Base-by-base conservation (phyloP, 306 rosid species). In the Rubus parviflorus region DNA sequence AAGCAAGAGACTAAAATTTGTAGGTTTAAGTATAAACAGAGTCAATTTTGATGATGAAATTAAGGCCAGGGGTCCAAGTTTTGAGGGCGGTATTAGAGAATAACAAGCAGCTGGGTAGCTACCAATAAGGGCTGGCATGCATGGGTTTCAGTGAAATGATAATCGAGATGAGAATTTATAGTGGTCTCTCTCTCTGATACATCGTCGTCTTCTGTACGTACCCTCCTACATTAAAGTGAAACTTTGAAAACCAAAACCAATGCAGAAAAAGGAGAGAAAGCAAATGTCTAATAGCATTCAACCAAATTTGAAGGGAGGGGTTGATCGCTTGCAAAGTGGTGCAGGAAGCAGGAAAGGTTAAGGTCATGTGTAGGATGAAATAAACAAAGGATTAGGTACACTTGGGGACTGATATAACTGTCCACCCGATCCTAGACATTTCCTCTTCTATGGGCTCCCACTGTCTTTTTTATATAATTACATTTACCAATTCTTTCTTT, bases 361-460 rank as follows among this genome's bases (percentile, higher is more conserved):
- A 35, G 73, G 81, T 81, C 89, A 91, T 89, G 93, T 84, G 97
- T n/a, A 7, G 0, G 49, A 40, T 19, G 23, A 40, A 73, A 77
- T 81, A 83, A 82, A 89, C 75, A 83, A 81, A 78, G 68, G 64
- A 87, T 87, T 89, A 68, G 84, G 89, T 81, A 52, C 72, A 82
- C 85, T 75, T 79, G 77, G 83, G 86, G 79, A 82, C 35, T 88
- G 84, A 83, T 85, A 79, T 83, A 79, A 82, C 82, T 87, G 97
- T 88, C 97, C 83, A 88, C 95, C 93, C 13, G 84, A 84, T 81
- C 85, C 88, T 77, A 71, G 95, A 90, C 97, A 85, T 81, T 74
- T 88, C 77, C 89, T 22, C 91, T 88, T 85, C 85, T 62, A 57
- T 83, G 89, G 94, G 90, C 80, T 79, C 94, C 97, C 92, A 88